phyloP scores from a whole-genome alignment of 2,329 filamentous ascomycete species.

The Fusarium sp. region DNA sequence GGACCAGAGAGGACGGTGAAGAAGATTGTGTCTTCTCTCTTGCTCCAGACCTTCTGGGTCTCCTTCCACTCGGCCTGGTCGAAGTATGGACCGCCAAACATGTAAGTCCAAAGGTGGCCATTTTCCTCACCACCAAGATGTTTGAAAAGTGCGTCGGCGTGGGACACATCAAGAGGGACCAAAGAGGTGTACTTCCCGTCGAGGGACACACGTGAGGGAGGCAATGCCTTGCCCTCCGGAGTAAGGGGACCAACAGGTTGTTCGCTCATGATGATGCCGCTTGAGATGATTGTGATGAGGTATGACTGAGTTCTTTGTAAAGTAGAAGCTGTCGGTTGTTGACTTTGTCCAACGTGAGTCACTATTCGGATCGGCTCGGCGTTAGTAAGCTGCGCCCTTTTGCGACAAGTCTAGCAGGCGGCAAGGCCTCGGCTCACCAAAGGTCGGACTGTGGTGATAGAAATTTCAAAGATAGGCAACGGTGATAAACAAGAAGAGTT shows the following conservation, averaged over 20 bases:
- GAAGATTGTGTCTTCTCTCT: conserved; percentile 52
- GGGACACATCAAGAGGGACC: conserved; percentile 42
- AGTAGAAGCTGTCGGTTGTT: neutral
- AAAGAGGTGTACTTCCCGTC: conserved; percentile 48
- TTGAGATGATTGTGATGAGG: neutral
- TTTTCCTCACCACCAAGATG: conserved; percentile 50
- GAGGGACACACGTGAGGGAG: conserved; percentile 38
- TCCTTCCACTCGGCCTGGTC: conserved; percentile 34
- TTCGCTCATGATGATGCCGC: conserved; percentile 7
- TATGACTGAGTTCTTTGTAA: neutral
- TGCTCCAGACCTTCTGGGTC: conserved; percentile 35
- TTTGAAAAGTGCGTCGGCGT: conserved; percentile 46
- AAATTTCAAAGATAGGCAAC: neutral
- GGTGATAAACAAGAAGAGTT: too few relatives aligned
- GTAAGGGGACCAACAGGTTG: conserved; percentile 37
- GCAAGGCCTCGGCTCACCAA: neutral
- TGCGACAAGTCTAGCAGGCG: neutral
- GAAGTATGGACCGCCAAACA: conserved; percentile 44
- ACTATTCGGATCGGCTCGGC: neutral
- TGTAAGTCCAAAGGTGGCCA: conserved; percentile 50
- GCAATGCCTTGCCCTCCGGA: conserved; percentile 18
- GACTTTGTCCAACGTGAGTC: neutral
- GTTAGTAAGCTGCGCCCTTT: neutral
- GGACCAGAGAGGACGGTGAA: conserved; percentile 57
- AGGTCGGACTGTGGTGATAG: neutral